Conservation (phyloP, 352 stramenopile genomes). For the Phytophthora aleatoria region DNA sequence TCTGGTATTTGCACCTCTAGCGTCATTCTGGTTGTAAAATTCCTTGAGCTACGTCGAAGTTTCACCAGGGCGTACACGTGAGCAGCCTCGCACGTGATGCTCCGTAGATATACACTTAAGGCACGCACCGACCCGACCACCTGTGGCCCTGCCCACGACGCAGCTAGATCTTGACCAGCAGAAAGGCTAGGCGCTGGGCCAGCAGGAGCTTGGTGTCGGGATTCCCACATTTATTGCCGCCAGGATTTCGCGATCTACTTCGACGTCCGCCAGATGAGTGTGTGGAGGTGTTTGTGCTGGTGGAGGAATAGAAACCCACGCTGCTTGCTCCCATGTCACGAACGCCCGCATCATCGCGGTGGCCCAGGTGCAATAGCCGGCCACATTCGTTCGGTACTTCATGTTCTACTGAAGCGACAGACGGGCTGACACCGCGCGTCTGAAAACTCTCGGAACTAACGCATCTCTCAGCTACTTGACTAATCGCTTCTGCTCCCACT, state of each 20-base stretch:
- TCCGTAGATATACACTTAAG: not conserved
- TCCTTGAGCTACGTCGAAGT: not conserved
- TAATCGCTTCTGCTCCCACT: not conserved
- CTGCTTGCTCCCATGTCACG: not conserved
- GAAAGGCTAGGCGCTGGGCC: no score
- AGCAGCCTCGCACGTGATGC: not conserved
- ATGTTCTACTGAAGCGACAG: not conserved
- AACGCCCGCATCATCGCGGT: not conserved
- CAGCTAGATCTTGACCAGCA: no score
- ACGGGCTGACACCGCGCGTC: not conserved
- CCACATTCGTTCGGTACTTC: not conserved
- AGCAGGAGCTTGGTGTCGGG: no score
- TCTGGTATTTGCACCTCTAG: no score
- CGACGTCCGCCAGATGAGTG: not conserved
- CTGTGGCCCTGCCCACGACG: no score
- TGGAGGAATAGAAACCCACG: not conserved
- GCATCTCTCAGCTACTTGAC: not conserved
- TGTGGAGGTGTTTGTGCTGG: no score
- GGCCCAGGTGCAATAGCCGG: not conserved
- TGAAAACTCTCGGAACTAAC: not conserved
- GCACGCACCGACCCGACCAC: not conserved
- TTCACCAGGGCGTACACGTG: not conserved
- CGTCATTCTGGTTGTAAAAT: not conserved
- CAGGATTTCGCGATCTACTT: not conserved
- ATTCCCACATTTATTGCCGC: no score